These are phyloP conservation scores for Umbellularia californica DNA, from an alignment of 164 flowering plant genomes.

Conservation along the genomic window DNA sequence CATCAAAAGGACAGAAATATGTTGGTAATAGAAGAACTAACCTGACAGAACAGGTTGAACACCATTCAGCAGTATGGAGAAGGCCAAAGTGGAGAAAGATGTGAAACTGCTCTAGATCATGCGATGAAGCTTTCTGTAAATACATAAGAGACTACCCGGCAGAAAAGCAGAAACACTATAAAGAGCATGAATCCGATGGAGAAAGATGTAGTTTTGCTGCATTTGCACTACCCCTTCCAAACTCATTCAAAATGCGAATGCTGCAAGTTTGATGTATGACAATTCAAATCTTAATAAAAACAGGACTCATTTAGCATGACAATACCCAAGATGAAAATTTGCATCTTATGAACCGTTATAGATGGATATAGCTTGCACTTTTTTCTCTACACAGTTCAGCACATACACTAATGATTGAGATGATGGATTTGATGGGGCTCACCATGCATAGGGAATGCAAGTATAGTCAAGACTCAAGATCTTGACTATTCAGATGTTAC, in stretches of 20 bases:
- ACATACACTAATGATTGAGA: neutral
- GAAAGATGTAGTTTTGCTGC: conserved; percentile 36
- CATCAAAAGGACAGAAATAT: too few species aligned
- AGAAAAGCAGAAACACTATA: conserved; percentile 20
- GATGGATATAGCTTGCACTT: neutral
- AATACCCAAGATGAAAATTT: neutral
- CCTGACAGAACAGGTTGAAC: conserved; percentile 45
- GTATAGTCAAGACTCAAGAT: neutral
- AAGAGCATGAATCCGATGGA: conserved; percentile 28
- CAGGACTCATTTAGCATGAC: neutral
- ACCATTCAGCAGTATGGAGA: conserved; percentile 33
- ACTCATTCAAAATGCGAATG: conserved; percentile 50
- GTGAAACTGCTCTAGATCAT: conserved; percentile 21
- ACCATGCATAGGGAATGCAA: neutral
- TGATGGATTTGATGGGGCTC: neutral
- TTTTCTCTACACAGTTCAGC: neutral
- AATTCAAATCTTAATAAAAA: neutral
- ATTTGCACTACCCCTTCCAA: conserved; percentile 42
- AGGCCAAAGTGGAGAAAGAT: conserved; percentile 30
- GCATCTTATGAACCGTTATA: neutral
- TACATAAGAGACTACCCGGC: conserved; percentile 21
- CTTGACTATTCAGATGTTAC: neutral
- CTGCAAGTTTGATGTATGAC: conserved; percentile 14
- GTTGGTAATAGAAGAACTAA: neutral
- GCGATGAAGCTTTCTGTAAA: conserved; percentile 26